phyloP scores from a whole-genome alignment of 2,329 filamentous ascomycete genomes.

The Gaeumannomyces tritici region DNA sequence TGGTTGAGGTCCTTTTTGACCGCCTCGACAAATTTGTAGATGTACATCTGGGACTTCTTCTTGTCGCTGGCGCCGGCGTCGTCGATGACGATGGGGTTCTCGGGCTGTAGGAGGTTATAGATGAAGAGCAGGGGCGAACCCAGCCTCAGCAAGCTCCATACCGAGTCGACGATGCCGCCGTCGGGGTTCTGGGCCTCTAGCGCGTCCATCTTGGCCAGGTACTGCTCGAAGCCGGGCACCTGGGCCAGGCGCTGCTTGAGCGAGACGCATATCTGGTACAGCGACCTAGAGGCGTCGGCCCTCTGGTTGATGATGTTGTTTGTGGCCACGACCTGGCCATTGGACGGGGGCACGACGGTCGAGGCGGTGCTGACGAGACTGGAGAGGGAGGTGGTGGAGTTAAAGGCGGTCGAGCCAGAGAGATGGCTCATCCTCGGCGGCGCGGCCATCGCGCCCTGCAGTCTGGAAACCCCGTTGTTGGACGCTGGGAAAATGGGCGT shows the following conservation, averaged over 20 bases:
- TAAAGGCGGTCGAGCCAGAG: slow-evolving; percentile 49
- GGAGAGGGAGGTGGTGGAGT: slow-evolving; percentile 41
- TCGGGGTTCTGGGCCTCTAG: slow-evolving; percentile 53
- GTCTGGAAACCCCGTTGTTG: slow-evolving; percentile 34
- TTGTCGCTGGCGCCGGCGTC: slow-evolving; percentile 54
- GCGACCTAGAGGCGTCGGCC: slow-evolving; percentile 80
- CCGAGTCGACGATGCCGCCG: slow-evolving; percentile 75
- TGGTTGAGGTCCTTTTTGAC: slow-evolving; percentile 78
- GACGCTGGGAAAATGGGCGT: slow-evolving; percentile 42
- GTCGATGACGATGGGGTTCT: slow-evolving; percentile 58
- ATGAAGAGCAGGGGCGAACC: slow-evolving; percentile 80
- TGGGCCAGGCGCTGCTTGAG: slow-evolving; percentile 72
- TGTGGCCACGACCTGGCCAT: slow-evolving; percentile 62
- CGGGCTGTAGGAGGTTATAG: slow-evolving; percentile 76
- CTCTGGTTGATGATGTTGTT: slow-evolving; percentile 96
- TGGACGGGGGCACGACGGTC: slow-evolving; percentile 28
- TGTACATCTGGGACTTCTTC: slow-evolving; percentile 76
- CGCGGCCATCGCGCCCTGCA: slow-evolving; percentile 39
- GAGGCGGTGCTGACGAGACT: slow-evolving; percentile 37
- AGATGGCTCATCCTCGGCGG: slow-evolving; percentile 48
- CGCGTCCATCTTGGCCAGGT: slow-evolving; percentile 61
- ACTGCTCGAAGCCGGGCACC: slow-evolving; percentile 73
- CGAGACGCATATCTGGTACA: slow-evolving; percentile 91
- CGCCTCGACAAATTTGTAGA: slow-evolving; percentile 87
- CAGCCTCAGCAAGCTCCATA: slow-evolving; percentile 80